A percentile compares a stretch with the other conserved stretches of the same genome.
Conservation (phyloP, 768 basidiomycete species). For the Candolleomyces aberdarensis region DNA sequence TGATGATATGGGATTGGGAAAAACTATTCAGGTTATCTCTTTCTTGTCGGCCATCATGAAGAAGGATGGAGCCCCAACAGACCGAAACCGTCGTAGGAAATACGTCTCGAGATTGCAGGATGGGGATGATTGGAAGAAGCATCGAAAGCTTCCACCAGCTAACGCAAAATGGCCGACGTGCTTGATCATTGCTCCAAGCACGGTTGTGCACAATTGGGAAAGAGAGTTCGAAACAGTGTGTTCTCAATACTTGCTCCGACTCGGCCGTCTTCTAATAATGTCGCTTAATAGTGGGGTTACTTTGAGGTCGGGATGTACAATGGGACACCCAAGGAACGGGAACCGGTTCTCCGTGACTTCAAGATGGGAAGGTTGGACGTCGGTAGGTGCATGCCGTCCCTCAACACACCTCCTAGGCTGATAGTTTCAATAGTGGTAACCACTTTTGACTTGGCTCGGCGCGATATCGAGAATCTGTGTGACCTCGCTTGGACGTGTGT, state of each 20-base stretch:
- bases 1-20: constrained; percentile 96
- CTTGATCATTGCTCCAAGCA: constrained; percentile 82
- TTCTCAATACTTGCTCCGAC: neutral
- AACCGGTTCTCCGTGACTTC: constrained; percentile 64
- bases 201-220: constrained; percentile 86
- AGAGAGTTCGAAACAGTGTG: constrained; percentile 79
- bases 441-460: constrained; percentile 71
- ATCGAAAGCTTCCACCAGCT: constrained; percentile 57
- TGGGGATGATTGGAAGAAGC: constrained; percentile 46
- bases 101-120: constrained; percentile 71
- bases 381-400: constrained; percentile 43
- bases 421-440: constrained; percentile 59
- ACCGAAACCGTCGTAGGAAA: constrained; percentile 62
- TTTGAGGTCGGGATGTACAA: constrained; percentile 82
- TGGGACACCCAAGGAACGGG: constrained; percentile 49
- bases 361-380: constrained; percentile 81
- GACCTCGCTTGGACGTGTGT: constrained; percentile 69
- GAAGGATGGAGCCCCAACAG: constrained; percentile 64
- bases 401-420: constrained; percentile 5
- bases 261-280: neutral
- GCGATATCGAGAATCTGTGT: constrained; percentile 66
- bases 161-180: constrained; percentile 82
- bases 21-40: constrained; percentile 92
- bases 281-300: constrained; percentile 76
- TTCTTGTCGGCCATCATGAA: constrained; percentile 91